These are phyloP conservation scores for Aethionema arabicum DNA, from an alignment of 345 rosid genomes.

Conservation along the genomic window DNA sequence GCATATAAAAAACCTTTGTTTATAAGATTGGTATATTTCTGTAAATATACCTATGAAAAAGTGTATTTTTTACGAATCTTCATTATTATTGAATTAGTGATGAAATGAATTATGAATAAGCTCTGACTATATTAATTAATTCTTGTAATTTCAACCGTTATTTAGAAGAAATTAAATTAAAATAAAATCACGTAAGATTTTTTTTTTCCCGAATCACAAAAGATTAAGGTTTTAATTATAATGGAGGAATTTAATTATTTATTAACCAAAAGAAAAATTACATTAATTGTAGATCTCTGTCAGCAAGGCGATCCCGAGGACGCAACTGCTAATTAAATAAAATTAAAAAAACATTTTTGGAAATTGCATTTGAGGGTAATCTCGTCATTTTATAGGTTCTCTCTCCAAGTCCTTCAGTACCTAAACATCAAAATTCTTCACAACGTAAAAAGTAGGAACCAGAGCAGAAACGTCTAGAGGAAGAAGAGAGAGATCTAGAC, in stretches of 20 bases:
- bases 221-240: not conserved
- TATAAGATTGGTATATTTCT: too few relatives aligned
- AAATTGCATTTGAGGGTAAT: conserved; percentile 18
- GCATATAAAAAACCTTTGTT: too few relatives aligned
- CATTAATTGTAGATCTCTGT: conserved; percentile 19
- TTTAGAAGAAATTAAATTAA: too few relatives aligned
- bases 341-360: conserved; percentile 18
- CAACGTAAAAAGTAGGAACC: conserved; percentile 31
- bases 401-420: conserved; percentile 32
- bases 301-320: conserved; percentile 35
- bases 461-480: conserved; percentile 26
- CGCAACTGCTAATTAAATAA: conserved; percentile 32
- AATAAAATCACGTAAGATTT: too few relatives aligned
- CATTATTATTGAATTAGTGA: too few relatives aligned
- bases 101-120: too few relatives aligned
- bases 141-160: too few relatives aligned
- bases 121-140: too few relatives aligned
- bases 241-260: not conserved
- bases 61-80: too few relatives aligned
- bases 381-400: conserved; percentile 22
- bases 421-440: conserved; percentile 25
- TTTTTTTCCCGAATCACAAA: too few relatives aligned
- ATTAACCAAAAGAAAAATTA: not conserved
- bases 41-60: too few relatives aligned
- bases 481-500: conserved; percentile 24